Evolutionary conservation across 495 filamentous ascomycete genomes (phyloP).

Genomic region (Geoglossum glabrum): DNA sequence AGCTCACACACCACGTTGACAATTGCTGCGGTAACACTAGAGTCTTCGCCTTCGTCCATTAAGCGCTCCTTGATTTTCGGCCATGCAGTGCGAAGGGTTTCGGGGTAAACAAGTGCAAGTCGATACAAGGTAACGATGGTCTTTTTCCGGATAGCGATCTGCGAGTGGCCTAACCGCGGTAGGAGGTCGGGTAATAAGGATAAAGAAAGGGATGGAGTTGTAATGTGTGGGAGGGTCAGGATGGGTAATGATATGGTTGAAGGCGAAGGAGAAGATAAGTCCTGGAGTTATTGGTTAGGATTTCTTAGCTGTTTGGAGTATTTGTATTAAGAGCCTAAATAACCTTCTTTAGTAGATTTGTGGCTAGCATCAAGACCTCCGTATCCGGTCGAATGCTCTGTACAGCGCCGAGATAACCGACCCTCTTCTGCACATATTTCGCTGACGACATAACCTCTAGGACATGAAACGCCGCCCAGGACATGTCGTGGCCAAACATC

Average conservation of each 20-base stretch:
- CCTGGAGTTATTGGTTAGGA: constrained; percentile 26
- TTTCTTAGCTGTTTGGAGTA: constrained; percentile 2
- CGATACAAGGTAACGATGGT: constrained; percentile 84
- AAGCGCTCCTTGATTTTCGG: constrained; percentile 88
- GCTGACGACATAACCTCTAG: constrained; percentile 94
- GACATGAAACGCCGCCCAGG: constrained; percentile 95
- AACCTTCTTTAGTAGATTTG: constrained; percentile 92
- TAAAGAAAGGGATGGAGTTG: constrained; percentile 74
- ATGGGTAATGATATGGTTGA: constrained; percentile 70
- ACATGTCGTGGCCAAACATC: constrained; percentile 99
- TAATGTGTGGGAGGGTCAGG: constrained; percentile 71
- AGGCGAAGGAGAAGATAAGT: constrained; percentile 53
- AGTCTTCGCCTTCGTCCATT: constrained; percentile 76
- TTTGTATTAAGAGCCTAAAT: not conserved
- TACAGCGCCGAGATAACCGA: constrained; percentile 88
- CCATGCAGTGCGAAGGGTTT: constrained; percentile 81
- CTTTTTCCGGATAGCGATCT: constrained; percentile 75
- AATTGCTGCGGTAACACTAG: constrained; percentile 84
- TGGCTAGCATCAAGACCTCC: constrained; percentile 92
- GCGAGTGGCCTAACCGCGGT: constrained; percentile 68
- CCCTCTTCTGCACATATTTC: constrained; percentile 85
- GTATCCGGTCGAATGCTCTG: constrained; percentile 93
- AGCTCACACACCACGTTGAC: constrained; percentile 94
- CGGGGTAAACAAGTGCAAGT: constrained; percentile 80
- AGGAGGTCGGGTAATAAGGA: constrained; percentile 72